Base-by-base conservation (phyloP, 2,329 filamentous ascomycete genomes). In the Diaporthe sp. region DNA sequence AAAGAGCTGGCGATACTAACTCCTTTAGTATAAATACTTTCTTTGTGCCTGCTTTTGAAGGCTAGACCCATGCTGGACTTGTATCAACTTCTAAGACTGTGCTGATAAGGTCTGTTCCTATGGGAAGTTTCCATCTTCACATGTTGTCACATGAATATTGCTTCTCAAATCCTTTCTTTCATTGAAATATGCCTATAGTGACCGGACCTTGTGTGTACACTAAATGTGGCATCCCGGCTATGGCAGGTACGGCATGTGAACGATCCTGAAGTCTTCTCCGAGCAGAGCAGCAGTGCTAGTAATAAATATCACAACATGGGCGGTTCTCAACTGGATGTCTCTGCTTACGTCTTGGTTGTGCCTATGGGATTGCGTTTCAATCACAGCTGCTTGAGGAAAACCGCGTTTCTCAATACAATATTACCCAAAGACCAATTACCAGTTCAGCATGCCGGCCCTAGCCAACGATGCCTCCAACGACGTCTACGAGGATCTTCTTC, bases 91-190 rank as follows among this genome's bases (percentile, higher is more conserved):
- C 9, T 25, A 2, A 42, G 31, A 15, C 4, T 39, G 15, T 15
- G 22, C 4, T 6, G 37, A 65, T 15, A 34, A 22, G 15, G 42
- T 28, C 13, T 7, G 5, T 4, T 44, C 9, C 37, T 5, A 28
- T 63, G n/a, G 7, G 20, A 34, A 8, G 4, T 7, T 7, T n/a
- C 25, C 17, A 31, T 34, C 22, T 61, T 61, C 61, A 49, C 61
- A 49, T 65, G 61, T 20, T 34, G 42, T 49, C 61, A 65, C 61
- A 65, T 65, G 61, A 49, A 65, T 9, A 5, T 10, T 34, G 42
- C 7, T n/a, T 31, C 42, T 34, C 61, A 22, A 22, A 34, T 7
- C 2, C 28, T 47, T 44, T 4, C 17, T 63, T 4, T 25, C 9
- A 12, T 22, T n/a, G 8, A 8, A 15, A n/a, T 8, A 12, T 4